A percentile compares a stretch with the other conserved stretches of the same genome.
These are phyloP conservation scores for Cryptococcus floricola DNA, from an alignment of 1,284 basidiomycete species.

Conservation along the genomic window DNA sequence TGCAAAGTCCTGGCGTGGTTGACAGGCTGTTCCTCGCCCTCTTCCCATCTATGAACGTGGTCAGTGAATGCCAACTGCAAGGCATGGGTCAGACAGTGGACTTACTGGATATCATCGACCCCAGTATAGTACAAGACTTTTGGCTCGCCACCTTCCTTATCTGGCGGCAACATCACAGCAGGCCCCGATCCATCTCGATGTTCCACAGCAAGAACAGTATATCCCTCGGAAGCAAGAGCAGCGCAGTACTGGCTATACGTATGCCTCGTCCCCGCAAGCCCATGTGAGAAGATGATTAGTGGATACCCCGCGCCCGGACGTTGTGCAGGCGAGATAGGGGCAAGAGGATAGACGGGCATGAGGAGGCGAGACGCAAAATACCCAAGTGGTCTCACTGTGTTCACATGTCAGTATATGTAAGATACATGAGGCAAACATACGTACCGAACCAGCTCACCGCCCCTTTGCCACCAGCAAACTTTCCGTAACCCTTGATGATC, in stretches of 20 bases:
- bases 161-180: conserved; percentile 44
- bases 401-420: not conserved
- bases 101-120: conserved; percentile 57
- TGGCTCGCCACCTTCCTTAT: conserved; percentile 6
- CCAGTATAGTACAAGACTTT: conserved; percentile 51
- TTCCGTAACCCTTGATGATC: conserved; percentile 30
- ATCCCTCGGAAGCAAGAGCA: conserved; percentile 66
- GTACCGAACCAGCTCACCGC: conserved; percentile 28
- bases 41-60: conserved; percentile 18
- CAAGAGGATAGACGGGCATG: conserved; percentile 26
- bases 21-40: conserved; percentile 22
- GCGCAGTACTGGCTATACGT: conserved; percentile 70
- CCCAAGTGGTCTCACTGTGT: conserved; percentile 19
- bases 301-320: conserved; percentile 53
- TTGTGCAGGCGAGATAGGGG: conserved; percentile 8
- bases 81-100: too few relatives aligned
- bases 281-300: conserved; percentile 74
- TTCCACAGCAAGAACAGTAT: conserved; percentile 70
- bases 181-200: conserved; percentile 71
- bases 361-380: conserved; percentile 11
- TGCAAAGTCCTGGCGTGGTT: conserved; percentile 61
- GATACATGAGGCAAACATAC: conserved; percentile 2
- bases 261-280: conserved; percentile 67
- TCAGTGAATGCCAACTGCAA: not conserved
- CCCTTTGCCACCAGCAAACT: conserved; percentile 24